These are phyloP conservation scores for Citrus australasica DNA, from an alignment of 345 rosid genomes.

Conservation along the genomic window DNA sequence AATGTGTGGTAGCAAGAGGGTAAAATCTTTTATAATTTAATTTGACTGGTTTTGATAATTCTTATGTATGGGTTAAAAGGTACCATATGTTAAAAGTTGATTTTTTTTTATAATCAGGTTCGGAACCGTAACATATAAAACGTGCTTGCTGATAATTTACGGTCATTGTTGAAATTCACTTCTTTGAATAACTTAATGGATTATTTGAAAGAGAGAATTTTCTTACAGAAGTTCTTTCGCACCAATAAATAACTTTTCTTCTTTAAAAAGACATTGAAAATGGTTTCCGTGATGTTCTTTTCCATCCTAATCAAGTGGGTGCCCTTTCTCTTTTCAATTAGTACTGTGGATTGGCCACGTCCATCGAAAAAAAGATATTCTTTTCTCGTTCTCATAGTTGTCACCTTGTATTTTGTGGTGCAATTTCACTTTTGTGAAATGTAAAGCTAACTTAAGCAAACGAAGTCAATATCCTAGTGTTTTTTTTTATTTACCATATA, in stretches of 20 bases:
- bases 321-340: neutral
- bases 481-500: no score
- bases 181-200: no score
- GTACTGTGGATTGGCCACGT: neutral
- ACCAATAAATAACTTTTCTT: neutral
- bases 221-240: no score
- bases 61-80: no score
- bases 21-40: no score
- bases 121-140: no score
- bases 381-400: neutral
- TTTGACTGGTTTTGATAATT: no score
- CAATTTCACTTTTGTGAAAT: neutral
- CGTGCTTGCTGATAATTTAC: no score
- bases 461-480: neutral
- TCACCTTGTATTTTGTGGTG: neutral
- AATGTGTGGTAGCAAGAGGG: no score
- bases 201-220: neutral
- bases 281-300: neutral
- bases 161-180: no score
- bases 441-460: neutral
- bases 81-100: no score
- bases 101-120: no score
- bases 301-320: neutral
- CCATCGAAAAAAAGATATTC: neutral
- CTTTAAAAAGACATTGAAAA: neutral